A percentile compares a stretch with the other conserved stretches of the same genome.
These are phyloP conservation scores for Kodamaea laetipori DNA, from an alignment of 805 yeast genomes.

Conservation along the genomic window DNA sequence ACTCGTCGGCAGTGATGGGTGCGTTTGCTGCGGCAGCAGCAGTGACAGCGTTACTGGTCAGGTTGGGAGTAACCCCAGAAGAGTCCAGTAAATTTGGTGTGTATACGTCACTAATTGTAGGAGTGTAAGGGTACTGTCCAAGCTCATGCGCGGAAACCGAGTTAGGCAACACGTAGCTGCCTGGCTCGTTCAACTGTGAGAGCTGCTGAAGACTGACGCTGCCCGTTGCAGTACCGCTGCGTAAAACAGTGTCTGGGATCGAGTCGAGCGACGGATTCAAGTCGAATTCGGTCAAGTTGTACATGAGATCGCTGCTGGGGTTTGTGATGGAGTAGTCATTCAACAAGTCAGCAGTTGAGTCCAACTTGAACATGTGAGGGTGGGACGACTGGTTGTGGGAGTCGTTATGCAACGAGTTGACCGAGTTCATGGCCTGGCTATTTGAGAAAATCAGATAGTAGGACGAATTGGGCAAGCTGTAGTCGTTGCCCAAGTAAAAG, in stretches of 20 bases:
- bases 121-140: slow-evolving; percentile 19
- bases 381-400: slow-evolving; percentile 7
- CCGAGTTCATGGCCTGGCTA: slow-evolving; percentile 20
- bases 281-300: slow-evolving; percentile 28
- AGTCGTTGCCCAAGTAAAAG: slow-evolving; percentile 13
- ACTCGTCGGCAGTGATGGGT: slow-evolving; percentile 11
- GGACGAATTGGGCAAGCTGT: slow-evolving; percentile 18
- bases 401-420: slow-evolving; percentile 16
- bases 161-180: slow-evolving; percentile 10
- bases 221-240: slow-evolving; percentile 3
- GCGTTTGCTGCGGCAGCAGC: slow-evolving; percentile 6
- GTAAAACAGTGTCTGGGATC: slow-evolving; percentile 25
- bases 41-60: slow-evolving; percentile 7
- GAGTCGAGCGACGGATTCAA: slow-evolving; percentile 30
- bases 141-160: slow-evolving; percentile 15
- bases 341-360: slow-evolving; percentile 18
- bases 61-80: slow-evolving; percentile 18
- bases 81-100: slow-evolving; percentile 21
- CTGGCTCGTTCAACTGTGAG: background rate
- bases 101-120: slow-evolving; percentile 19
- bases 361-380: slow-evolving; percentile 17
- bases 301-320: slow-evolving; percentile 22
- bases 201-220: slow-evolving; percentile 6
- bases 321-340: slow-evolving; percentile 15
- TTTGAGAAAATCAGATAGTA: slow-evolving; percentile 20